Conservation (phyloP, 2,329 filamentous ascomycete genomes). For the Aspergillus sp. region DNA sequence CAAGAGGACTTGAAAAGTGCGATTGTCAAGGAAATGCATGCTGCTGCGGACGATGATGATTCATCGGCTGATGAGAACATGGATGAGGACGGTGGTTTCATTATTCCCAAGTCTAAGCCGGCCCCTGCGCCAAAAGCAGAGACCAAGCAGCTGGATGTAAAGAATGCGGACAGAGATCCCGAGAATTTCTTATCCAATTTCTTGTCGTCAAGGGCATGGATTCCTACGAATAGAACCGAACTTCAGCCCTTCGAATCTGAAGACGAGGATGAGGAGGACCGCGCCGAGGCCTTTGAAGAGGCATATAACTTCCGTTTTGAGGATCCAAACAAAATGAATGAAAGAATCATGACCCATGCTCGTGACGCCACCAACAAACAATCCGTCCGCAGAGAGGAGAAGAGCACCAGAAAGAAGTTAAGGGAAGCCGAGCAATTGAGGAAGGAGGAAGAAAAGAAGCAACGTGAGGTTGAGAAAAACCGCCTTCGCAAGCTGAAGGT, state of each 20-base stretch:
- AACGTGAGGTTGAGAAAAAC: constrained; percentile 75
- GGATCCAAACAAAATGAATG: constrained; percentile 81
- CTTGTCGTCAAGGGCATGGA: constrained; percentile 86
- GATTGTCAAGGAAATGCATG: constrained; percentile 76
- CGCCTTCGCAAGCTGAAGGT: constrained; percentile 82
- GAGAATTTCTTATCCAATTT: constrained; percentile 95
- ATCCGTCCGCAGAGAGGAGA: constrained; percentile 80
- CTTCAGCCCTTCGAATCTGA: constrained; percentile 89
- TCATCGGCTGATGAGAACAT: constrained; percentile 47
- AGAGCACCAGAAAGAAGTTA: constrained; percentile 68
- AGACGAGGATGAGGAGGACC: constrained; percentile 68
- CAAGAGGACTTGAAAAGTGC: constrained; percentile 76
- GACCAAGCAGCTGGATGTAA: constrained; percentile 58
- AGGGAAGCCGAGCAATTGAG: constrained; percentile 72
- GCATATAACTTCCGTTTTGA: constrained; percentile 97
- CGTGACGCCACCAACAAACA: constrained; percentile 77
- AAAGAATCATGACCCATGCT: constrained; percentile 81
- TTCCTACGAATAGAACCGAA: constrained; percentile 59
- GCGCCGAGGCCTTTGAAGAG: constrained; percentile 81
- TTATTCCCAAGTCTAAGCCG: constrained; percentile 64
- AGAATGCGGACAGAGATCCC: constrained; percentile 78
- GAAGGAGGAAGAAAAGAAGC: constrained; percentile 72
- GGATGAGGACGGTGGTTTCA: constrained; percentile 66
- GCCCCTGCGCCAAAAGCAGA: constrained; percentile 36
- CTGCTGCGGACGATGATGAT: constrained; percentile 46